Conservation (phyloP, 2,329 filamentous ascomycete genomes). For the Alternaria rosae region DNA sequence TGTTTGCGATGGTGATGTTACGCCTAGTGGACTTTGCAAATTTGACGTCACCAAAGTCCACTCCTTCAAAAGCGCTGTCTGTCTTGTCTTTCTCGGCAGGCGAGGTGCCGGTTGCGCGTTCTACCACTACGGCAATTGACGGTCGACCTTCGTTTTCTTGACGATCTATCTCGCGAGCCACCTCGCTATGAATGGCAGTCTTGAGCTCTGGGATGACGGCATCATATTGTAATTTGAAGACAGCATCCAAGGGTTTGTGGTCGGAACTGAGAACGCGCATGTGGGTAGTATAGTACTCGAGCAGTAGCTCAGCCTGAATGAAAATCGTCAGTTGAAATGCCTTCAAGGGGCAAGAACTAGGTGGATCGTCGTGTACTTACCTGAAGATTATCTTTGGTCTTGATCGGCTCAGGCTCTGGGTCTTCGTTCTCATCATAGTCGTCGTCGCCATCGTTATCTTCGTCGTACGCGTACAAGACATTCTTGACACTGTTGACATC, state of each 20-base stretch:
- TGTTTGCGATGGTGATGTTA: conserved; percentile 88
- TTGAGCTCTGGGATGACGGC: conserved; percentile 86
- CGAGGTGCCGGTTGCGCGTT: conserved; percentile 54
- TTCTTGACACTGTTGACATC: conserved; percentile 63
- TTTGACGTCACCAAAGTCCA: conserved; percentile 80
- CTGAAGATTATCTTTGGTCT: conserved; percentile 66
- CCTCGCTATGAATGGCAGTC: conserved; percentile 81
- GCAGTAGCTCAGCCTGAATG: conserved; percentile 56
- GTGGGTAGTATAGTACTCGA: conserved; percentile 83
- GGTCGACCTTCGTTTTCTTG: conserved; percentile 91
- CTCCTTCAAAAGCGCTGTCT: conserved; percentile 58
- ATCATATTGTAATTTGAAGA: conserved; percentile 86
- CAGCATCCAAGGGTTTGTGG: conserved; percentile 87
- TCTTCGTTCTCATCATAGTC: conserved; percentile 47
- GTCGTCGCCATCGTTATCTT: conserved; percentile 72
- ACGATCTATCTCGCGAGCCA: conserved; percentile 85
- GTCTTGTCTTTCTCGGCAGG: conserved; percentile 38
- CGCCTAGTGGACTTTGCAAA: conserved; percentile 72
- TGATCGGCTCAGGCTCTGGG: conserved; percentile 57
- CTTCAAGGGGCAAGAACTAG: not conserved
- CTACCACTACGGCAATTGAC: conserved; percentile 81
- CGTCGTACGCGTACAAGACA: conserved; percentile 83
- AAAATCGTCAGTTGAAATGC: not conserved
- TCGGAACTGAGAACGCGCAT: conserved; percentile 92
- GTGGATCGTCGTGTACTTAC: not conserved